Evolutionary conservation across 768 basidiomycete species (phyloP), one percentile per base, ranked within the genome.

Genomic region (Phanerochaete sordida): DNA sequence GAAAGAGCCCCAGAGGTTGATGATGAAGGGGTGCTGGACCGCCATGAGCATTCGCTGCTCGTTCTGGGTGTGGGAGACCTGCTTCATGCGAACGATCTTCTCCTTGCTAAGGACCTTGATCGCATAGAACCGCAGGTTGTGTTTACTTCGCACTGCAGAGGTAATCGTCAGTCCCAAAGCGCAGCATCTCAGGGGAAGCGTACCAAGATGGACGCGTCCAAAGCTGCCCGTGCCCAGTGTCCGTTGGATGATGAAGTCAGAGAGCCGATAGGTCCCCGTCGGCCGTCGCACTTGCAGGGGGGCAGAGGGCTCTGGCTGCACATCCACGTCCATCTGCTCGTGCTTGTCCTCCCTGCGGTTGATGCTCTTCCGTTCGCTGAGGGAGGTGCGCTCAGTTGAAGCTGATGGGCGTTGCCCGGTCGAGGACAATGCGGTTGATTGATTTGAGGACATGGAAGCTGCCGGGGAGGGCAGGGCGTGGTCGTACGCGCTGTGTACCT

Each of bases 31-130:
- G 72, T 98, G 93, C 59, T 93, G 86, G 4, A 97, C 88, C 24
- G 82, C 81, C 50, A 87, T 84, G 37, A 99, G 84, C 74, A 98
- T 94, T 51, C 79, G 79, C 66, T 93, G 88, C 74, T 99, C 97
- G 66, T 91, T 95, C 72, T 95, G 97, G 46, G 97, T 98, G 68
- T 99, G 97, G 69, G 98, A 93, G 52, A 98, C 86, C 72, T 99
- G 97, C 76, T 98, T 97, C 74, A 93, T 84, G 65, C 82, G 84
- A 57, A 93, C 91, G 56, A 98, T 90, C 71, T 92, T 90, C 62
- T 95, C 93, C 72, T 98, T 98, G 76, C 83, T 89, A 63, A 98
- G 77, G 8, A 98, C 94, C 72, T 98, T 98, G 80, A 96, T 86
- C 51, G 95, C 95, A 71, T 96, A 98, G 73, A 92, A 95, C 16